These are phyloP conservation scores for Saccharomycopsis javanensis DNA, from an alignment of 805 yeast species.

Conservation along the genomic window DNA sequence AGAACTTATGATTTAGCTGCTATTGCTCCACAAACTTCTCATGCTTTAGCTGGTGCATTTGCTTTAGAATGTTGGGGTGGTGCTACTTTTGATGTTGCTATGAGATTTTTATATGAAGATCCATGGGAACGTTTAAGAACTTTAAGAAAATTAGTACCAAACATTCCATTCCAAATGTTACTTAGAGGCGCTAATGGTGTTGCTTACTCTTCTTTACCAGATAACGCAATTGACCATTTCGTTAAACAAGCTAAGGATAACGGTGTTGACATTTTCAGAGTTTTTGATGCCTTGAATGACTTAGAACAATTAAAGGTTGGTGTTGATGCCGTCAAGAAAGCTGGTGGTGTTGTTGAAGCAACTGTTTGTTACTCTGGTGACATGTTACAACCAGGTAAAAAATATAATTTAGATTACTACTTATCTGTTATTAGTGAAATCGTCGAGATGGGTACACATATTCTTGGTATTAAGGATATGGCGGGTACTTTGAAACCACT, in stretches of 20 bases:
- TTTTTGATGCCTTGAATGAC: slow-evolving; percentile 95
- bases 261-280: slow-evolving; percentile 97
- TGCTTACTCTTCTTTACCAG: slow-evolving; percentile 95
- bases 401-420: slow-evolving; percentile 89
- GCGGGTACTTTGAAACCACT: slow-evolving; percentile 97
- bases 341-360: slow-evolving; percentile 98
- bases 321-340: slow-evolving; percentile 93
- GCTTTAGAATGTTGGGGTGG: slow-evolving; percentile 99
- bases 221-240: slow-evolving; percentile 96
- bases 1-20: slow-evolving; percentile 86
- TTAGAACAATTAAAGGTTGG: slow-evolving; percentile 95
- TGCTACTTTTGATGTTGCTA: slow-evolving; percentile 97
- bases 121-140: slow-evolving; percentile 96
- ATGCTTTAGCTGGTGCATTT: slow-evolving; percentile 82
- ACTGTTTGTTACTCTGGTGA: slow-evolving; percentile 98
- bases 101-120: slow-evolving; percentile 97
- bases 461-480: slow-evolving; percentile 98
- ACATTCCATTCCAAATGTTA: slow-evolving; percentile 98
- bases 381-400: slow-evolving; percentile 92
- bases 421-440: slow-evolving; percentile 70
- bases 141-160: slow-evolving; percentile 85
- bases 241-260: slow-evolving; percentile 88
- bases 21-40: slow-evolving; percentile 90
- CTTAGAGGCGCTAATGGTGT: slow-evolving; percentile 99
- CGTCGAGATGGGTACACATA: slow-evolving; percentile 91